phyloP scores from a whole-genome alignment of 2,329 filamentous ascomycete species.

The Cytospora chrysosperma region DNA sequence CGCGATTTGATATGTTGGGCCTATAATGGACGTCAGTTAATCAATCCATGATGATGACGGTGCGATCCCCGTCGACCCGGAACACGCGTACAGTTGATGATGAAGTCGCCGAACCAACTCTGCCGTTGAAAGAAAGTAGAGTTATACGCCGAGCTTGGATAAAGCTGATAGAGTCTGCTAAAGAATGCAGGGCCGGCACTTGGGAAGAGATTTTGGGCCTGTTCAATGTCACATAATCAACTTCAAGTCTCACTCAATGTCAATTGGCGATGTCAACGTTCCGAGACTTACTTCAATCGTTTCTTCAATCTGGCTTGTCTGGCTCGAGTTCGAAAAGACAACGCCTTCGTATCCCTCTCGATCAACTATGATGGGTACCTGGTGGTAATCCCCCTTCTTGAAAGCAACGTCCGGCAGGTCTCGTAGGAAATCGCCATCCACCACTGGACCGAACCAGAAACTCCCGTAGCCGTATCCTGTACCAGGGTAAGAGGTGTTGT shows the following conservation, averaged over 20 bases:
- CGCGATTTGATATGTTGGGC: slow-evolving; percentile 13
- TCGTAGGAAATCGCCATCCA: slow-evolving; percentile 46
- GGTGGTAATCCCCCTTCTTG: slow-evolving; percentile 48
- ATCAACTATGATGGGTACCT: slow-evolving; percentile 48
- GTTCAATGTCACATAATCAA: not conserved
- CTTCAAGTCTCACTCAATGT: not conserved
- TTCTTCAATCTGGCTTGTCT: slow-evolving; percentile 15
- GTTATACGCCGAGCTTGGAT: slow-evolving; percentile 12
- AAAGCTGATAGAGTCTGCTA: slow-evolving; percentile 15
- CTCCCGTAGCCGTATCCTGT: slow-evolving; percentile 5
- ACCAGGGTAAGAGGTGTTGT: not conserved
- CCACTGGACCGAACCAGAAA: slow-evolving; percentile 15
- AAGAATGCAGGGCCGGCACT: slow-evolving; percentile 13
- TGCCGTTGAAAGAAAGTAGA: slow-evolving; percentile 10
- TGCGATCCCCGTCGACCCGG: not conserved
- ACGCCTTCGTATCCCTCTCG: slow-evolving; percentile 10
- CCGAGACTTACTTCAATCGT: slow-evolving; percentile 8
- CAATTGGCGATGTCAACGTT: not conserved
- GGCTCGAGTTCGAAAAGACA: slow-evolving; percentile 6
- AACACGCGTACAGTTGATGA: slow-evolving; percentile 3
- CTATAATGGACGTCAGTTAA: not conserved
- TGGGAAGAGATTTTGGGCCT: slow-evolving; percentile 12
- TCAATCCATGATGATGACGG: too few relatives aligned
- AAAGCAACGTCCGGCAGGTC: slow-evolving; percentile 44
- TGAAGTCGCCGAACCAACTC: slow-evolving; percentile 18